Conservation (phyloP, 176 grass and related monocot species). For the Musa troglodytarum region DNA sequence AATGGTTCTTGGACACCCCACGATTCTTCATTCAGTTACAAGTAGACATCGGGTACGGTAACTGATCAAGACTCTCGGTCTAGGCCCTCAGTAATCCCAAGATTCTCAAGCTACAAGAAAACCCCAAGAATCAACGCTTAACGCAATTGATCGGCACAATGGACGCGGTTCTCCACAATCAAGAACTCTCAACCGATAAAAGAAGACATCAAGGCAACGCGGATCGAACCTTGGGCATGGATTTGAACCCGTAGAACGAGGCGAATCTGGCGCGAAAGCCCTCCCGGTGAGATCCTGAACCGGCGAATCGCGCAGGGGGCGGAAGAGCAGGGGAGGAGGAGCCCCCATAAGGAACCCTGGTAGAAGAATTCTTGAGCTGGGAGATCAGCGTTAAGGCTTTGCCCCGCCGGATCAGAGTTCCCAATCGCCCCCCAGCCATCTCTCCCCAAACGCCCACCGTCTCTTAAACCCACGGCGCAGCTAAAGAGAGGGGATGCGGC, state of each 20-base stretch:
- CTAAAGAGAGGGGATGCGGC: background rate
- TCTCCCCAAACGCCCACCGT: background rate
- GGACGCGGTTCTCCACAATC: background rate
- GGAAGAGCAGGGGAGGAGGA: constrained; percentile 21
- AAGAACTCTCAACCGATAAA: constrained; percentile 1
- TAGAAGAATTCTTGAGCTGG: constrained; percentile 19
- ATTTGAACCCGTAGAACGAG: constrained; percentile 49
- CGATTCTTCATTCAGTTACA: no score
- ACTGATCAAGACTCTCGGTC: no score
- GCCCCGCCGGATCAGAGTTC: constrained; percentile 55
- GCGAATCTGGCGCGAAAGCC: constrained; percentile 24
- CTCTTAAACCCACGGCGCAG: background rate
- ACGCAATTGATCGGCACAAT: background rate
- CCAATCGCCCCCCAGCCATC: constrained; percentile 16
- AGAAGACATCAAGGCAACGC: background rate
- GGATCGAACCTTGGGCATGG: constrained; percentile 28
- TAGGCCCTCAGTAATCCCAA: background rate
- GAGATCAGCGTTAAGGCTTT: constrained; percentile 29
- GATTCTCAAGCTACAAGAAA: no score
- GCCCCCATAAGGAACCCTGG: constrained; percentile 12
- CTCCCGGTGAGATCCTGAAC: constrained; percentile 4
- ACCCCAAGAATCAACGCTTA: no score
- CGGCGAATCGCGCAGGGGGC: constrained; percentile 15
- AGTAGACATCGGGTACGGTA: no score
- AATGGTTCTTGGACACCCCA: no score